A percentile compares a stretch with the other conserved stretches of the same genome.
phyloP scores from a whole-genome alignment of 768 basidiomycete genomes.

The Dacryopinax spathularia region DNA sequence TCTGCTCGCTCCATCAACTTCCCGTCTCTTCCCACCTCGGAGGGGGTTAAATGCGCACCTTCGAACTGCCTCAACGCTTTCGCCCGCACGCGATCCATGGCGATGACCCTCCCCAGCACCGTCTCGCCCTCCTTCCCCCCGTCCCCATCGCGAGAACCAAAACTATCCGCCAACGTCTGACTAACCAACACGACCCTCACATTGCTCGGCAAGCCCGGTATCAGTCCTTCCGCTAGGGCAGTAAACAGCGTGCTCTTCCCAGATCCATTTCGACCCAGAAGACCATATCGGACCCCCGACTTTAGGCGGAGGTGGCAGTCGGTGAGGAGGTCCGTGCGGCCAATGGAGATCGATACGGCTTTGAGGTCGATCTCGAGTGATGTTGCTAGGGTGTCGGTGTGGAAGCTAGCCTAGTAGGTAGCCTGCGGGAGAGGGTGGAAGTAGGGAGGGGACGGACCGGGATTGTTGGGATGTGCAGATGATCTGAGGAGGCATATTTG shows the following conservation, averaged over 20 bases:
- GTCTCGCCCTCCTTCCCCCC: slow-evolving; percentile 15
- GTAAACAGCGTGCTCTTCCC: slow-evolving; percentile 25
- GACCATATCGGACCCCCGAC: slow-evolving; percentile 33
- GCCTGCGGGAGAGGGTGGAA: background rate
- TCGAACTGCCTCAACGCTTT: slow-evolving; percentile 19
- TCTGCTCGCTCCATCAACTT: slow-evolving; percentile 8
- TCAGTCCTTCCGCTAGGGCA: slow-evolving; percentile 31
- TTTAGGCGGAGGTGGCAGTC: slow-evolving; percentile 42
- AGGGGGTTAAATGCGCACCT: slow-evolving; percentile 17
- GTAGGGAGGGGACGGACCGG: background rate
- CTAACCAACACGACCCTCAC: slow-evolving; percentile 34
- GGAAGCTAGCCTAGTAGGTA: slow-evolving; percentile 17
- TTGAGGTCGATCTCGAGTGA: slow-evolving; percentile 37
- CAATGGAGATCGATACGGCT: slow-evolving; percentile 38
- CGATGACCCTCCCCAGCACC: slow-evolving; percentile 32
- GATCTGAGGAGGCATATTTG: slow-evolving; percentile 8
- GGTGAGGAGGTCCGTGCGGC: slow-evolving; percentile 36
- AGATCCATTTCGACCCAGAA: slow-evolving; percentile 29
- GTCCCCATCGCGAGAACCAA: slow-evolving; percentile 8
- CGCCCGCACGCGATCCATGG: slow-evolving; percentile 29
- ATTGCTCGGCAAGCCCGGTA: slow-evolving; percentile 35
- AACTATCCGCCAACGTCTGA: slow-evolving; percentile 25
- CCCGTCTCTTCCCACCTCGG: too few species aligned
- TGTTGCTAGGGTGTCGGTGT: slow-evolving; percentile 19
- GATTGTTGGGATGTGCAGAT: slow-evolving; percentile 17